Percentiles rank a stretch among this genome's conserved stretches.
phyloP scores from a whole-genome alignment of 2,329 filamentous ascomycete genomes.

The Aspergillus brasiliensis region DNA sequence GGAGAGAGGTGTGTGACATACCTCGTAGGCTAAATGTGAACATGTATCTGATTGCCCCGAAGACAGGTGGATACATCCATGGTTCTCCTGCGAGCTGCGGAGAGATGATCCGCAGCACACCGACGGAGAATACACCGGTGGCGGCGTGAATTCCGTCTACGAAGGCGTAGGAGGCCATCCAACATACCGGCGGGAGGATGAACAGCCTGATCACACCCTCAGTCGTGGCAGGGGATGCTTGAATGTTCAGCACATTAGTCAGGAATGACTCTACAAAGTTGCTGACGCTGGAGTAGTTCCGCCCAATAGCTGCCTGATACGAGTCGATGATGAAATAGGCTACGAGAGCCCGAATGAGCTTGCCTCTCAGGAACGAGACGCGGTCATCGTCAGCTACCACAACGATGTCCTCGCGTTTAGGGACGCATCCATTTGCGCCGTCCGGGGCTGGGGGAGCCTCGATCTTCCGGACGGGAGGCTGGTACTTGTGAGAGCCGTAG shows the following conservation, averaged over 20 bases:
- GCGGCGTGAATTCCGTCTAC: slow-evolving; percentile 17
- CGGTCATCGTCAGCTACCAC: background rate
- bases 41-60: slow-evolving; percentile 15
- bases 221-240: slow-evolving; percentile 5
- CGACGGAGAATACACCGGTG: slow-evolving; percentile 9
- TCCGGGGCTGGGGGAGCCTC: background rate
- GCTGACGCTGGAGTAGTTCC: slow-evolving; percentile 9
- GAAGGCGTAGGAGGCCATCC: slow-evolving; percentile 19
- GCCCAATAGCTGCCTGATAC: slow-evolving; percentile 14
- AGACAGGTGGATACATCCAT: slow-evolving; percentile 22
- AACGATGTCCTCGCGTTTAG: background rate
- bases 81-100: slow-evolving; percentile 12
- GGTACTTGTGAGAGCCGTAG: slow-evolving; percentile 14
- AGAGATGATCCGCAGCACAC: slow-evolving; percentile 3
- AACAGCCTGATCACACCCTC: slow-evolving; percentile 5
- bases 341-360: background rate
- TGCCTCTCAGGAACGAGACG: slow-evolving; percentile 5
- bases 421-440: background rate
- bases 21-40: slow-evolving; percentile 17
- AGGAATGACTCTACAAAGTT: background rate
- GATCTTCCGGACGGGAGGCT: slow-evolving; percentile 3
- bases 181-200: slow-evolving; percentile 15
- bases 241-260: background rate
- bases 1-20: background rate
- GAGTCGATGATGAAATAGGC: slow-evolving; percentile 16